These are phyloP conservation scores for Vitis riparia DNA, from an alignment of 164 flowering plant species.

Conservation along the genomic window DNA sequence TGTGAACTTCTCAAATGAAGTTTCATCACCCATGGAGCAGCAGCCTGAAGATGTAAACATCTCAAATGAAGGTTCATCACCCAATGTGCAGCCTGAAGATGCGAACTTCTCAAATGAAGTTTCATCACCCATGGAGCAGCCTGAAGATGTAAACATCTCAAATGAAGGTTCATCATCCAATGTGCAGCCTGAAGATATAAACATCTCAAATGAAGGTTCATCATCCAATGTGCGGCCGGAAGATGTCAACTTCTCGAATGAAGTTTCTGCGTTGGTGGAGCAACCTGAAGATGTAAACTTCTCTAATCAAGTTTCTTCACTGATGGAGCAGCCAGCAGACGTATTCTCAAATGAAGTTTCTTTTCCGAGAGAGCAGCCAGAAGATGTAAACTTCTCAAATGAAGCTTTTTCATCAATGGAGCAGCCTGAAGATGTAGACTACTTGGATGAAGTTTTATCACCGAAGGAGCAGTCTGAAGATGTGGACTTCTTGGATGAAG, in stretches of 20 bases:
- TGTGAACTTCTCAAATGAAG: too few relatives aligned
- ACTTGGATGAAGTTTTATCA: slow-evolving; percentile 18
- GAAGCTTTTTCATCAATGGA: slow-evolving; percentile 20
- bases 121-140: too few relatives aligned
- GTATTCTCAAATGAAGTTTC: slow-evolving; percentile 4
- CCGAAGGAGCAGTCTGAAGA: slow-evolving; percentile 16
- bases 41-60: too few relatives aligned
- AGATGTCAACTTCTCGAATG: too few relatives aligned
- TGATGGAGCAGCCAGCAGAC: slow-evolving; percentile 15
- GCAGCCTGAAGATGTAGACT: slow-evolving; percentile 9
- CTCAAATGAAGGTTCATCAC: too few relatives aligned
- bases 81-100: too few relatives aligned
- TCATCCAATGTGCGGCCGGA: too few relatives aligned
- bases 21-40: too few relatives aligned
- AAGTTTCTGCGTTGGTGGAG: background rate
- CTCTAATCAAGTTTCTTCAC: slow-evolving; percentile 1
- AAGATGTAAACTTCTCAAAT: slow-evolving; percentile 4
- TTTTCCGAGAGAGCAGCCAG: slow-evolving; percentile 5
- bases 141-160: too few relatives aligned
- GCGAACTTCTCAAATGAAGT: too few relatives aligned
- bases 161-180: too few relatives aligned
- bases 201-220: slow-evolving; percentile 1
- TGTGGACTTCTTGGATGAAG: slow-evolving; percentile 8
- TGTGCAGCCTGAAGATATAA: slow-evolving; percentile 14
- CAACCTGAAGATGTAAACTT: slow-evolving; percentile 7